Base-by-base conservation (phyloP, 345 rosid species). In the Rubroshorea leprosula region DNA sequence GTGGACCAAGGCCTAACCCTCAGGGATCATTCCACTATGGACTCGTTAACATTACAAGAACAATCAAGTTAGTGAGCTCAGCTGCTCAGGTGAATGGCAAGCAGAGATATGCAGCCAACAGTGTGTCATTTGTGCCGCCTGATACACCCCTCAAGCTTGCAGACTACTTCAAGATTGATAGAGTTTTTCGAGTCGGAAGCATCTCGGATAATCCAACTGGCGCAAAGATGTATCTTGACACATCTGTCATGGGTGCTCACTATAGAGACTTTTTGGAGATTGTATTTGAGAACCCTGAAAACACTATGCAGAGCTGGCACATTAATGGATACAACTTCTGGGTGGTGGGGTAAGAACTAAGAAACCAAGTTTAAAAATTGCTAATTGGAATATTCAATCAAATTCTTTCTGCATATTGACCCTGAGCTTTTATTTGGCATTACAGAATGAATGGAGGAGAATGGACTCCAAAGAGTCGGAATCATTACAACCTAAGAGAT, bases 1-100 rank as follows among this genome's bases (percentile, higher is more conserved):
- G 95, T 5, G 98, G 98, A 23, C 95, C 98, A 23, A 83, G 96
- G 66, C 96, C 95, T 0, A 92, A 92, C 41, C 98, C 96, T 14
- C 98, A 92, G 16, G 98, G 98, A 5, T 89, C 96, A 15, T 89
- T 86, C 79, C 96, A 89, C 58, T 89, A 92, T 58, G 95, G 98
- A 23, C 71, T 26, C 19, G 69, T 89, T 35, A 89, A 83, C 62
- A 70, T 78, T 12, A 71, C 80, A 4, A 73, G 83, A 65, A 82
- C 93, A 0, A 63, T 88, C 59, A 76, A 64, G 78, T 73, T 89
- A 27, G 84, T 57, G 29, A 92, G 80, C 77, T 76, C 85, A 23
- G 87, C 90, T 10, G 82, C 39, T 10, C 74, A 58, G 48, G 79
- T 89, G 43, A 68, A 71, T n/a, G 70, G 77, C 39, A 86, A 80